Evolutionary conservation across 257 asterid genomes (phyloP), one percentile per base, ranked within the genome.

Genomic region (Ligustrum vulgare): DNA sequence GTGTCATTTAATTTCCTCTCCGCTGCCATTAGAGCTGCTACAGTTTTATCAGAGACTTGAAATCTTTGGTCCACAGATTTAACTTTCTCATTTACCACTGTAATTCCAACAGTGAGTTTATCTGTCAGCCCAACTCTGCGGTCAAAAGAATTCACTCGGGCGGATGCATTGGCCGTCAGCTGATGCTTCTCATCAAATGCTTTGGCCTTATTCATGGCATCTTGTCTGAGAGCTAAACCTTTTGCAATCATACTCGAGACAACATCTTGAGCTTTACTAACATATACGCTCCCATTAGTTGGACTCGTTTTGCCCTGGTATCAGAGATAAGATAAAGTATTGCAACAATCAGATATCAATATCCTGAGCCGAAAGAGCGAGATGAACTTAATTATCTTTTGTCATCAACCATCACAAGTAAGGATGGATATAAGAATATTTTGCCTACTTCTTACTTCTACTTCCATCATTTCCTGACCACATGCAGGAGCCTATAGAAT

Each of bases 1-100:
- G 99, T 94, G 82, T 88, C 87, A 77, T 92, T 94, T 82, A 92
- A 49, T 84, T 92, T 94, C 79, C 96, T 87, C 77, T 94, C 99
- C 33, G 99, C 98, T 51, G 97, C 97, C 92, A 92, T 68, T 72
- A 94, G 73, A 73, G 98, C 99, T 58, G 99, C 94, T 95, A 92
- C 88, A 32, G 99, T 93, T 85, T 92, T 94, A 79, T 92, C 98
- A 4, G 99, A 94, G 65, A 94, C 97, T 83, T 94, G 98, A 81
- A 92, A 92, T 85, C 80, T 92, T 83, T 91, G 96, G 79, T 92
- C 99, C 72, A 92, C 96, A 33, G 98, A 92, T 81, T 91, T 94
- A 78, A 94, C 96, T 82, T 87, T 41, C 47, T 41, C 47, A 41
- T 41, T 41, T 10, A 41, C 47, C 33, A 77, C 95, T 2, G 95